These are phyloP conservation scores for Lagenidium giganteum DNA, from an alignment of 352 stramenopile species.

Conservation along the genomic window DNA sequence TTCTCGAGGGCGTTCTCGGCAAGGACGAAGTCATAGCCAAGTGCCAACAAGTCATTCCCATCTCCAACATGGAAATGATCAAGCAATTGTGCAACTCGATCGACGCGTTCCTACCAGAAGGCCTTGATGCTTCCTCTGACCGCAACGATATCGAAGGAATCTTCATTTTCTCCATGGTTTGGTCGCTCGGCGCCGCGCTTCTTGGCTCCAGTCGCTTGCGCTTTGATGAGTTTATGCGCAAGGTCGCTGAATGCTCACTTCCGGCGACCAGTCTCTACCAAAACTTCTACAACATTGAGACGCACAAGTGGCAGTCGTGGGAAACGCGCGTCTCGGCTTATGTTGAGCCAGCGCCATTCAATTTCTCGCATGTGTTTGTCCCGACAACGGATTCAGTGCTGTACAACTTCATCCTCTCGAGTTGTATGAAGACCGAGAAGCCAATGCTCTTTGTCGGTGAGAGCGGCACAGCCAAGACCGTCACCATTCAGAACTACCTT, in stretches of 20 bases:
- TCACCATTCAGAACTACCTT: conserved; percentile 94
- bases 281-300: conserved; percentile 88
- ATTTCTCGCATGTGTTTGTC: conserved; percentile 94
- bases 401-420: conserved; percentile 91
- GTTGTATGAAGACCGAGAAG: conserved; percentile 80
- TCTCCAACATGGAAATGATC: conserved; percentile 94
- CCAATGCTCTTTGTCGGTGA: conserved; percentile 93
- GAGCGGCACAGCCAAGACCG: conserved; percentile 93
- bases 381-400: conserved; percentile 93
- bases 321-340: conserved; percentile 84
- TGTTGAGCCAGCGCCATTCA: conserved; percentile 89
- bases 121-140: conserved; percentile 36
- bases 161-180: conserved; percentile 92
- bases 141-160: conserved; percentile 83
- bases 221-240: conserved; percentile 91
- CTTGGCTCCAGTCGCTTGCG: conserved; percentile 64
- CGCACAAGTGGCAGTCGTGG: conserved; percentile 90
- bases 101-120: conserved; percentile 83
- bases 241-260: conserved; percentile 73
- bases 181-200: conserved; percentile 89
- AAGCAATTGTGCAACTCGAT: conserved; percentile 93
- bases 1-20: conserved; percentile 86
- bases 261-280: conserved; percentile 82
- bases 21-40: conserved; percentile 89
- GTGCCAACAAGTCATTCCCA: conserved; percentile 89